A percentile compares a stretch with the other conserved stretches of the same genome.
These are phyloP conservation scores for Inga leiocalycina DNA, from an alignment of 306 rosid genomes.

Conservation along the genomic window DNA sequence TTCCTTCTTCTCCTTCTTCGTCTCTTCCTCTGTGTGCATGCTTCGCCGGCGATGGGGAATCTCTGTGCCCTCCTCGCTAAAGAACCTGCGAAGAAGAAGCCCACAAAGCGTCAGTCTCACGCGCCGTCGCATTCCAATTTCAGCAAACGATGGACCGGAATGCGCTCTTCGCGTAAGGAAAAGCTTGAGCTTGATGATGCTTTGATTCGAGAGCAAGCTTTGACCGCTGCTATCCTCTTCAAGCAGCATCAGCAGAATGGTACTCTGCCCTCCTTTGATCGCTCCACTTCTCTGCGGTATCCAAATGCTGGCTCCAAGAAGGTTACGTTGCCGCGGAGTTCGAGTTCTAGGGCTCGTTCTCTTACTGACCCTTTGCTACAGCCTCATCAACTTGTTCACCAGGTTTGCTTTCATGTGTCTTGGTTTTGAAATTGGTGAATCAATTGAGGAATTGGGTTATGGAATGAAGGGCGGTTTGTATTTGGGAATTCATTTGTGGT, in stretches of 20 bases:
- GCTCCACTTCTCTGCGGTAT: constrained; percentile 60
- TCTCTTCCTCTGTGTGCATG: constrained; percentile 29
- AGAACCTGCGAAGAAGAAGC: constrained; percentile 43
- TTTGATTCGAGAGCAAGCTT: constrained; percentile 56
- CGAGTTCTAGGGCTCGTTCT: constrained; percentile 66
- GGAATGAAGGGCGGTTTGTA: background rate
- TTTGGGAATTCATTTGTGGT: background rate
- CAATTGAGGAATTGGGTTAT: background rate
- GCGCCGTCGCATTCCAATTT: constrained; percentile 40
- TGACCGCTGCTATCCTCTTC: constrained; percentile 69
- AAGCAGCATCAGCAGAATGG: constrained; percentile 54
- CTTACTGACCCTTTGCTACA: constrained; percentile 72
- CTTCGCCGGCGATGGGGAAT: constrained; percentile 54
- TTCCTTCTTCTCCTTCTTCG: background rate
- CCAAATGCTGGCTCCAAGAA: constrained; percentile 56
- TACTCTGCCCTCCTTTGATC: constrained; percentile 62
- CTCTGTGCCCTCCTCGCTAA: constrained; percentile 56
- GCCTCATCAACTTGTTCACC: constrained; percentile 66
- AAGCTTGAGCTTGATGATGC: constrained; percentile 46
- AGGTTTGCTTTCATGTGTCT: constrained; percentile 37
- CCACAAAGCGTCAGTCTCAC: constrained; percentile 52
- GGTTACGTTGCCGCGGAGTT: constrained; percentile 59
- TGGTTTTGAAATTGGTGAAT: background rate
- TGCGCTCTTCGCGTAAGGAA: constrained; percentile 55
- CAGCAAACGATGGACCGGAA: constrained; percentile 54